Conservation (phyloP, 495 filamentous ascomycete genomes). For the Xylaria intraflava region DNA sequence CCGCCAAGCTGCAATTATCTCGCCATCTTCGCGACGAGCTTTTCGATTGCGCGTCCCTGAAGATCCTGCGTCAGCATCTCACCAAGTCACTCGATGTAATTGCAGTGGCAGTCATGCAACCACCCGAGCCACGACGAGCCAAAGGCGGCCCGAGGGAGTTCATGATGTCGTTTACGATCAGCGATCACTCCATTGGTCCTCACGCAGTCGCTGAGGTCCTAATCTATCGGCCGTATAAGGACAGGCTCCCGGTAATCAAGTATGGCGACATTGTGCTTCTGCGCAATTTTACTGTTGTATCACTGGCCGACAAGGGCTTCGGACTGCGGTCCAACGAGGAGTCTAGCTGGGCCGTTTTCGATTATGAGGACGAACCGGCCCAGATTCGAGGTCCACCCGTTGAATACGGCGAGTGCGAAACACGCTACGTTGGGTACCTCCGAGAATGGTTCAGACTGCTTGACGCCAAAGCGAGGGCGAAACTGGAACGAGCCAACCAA, state of each 20-base stretch:
- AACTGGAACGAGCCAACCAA: constrained; percentile 36
- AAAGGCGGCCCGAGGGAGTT: constrained; percentile 64
- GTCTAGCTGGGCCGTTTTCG: constrained; percentile 60
- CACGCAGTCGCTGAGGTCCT: constrained; percentile 50
- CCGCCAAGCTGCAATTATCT: constrained; percentile 32
- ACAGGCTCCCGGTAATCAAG: constrained; percentile 58
- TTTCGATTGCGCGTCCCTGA: constrained; percentile 63
- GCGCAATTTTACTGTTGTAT: constrained; percentile 61
- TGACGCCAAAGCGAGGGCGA: constrained; percentile 29
- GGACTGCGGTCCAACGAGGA: constrained; percentile 38
- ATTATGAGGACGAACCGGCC: constrained; percentile 26
- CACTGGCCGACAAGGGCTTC: constrained; percentile 42
- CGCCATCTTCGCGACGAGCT: constrained; percentile 52
- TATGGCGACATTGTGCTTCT: constrained; percentile 74
- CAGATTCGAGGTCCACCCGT: constrained; percentile 43
- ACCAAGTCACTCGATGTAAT: constrained; percentile 55
- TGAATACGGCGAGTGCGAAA: constrained; percentile 34
- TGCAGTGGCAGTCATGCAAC: constrained; percentile 55
- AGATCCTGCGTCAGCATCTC: constrained; percentile 52
- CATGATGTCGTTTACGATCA: constrained; percentile 59
- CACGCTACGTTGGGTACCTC: constrained; percentile 26
- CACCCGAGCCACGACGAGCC: constrained; percentile 50
- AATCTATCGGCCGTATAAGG: constrained; percentile 67
- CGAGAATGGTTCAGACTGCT: constrained; percentile 36
- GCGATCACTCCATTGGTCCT: constrained; percentile 54